phyloP scores from a whole-genome alignment of 306 rosid species.

The Vigna mungo region DNA sequence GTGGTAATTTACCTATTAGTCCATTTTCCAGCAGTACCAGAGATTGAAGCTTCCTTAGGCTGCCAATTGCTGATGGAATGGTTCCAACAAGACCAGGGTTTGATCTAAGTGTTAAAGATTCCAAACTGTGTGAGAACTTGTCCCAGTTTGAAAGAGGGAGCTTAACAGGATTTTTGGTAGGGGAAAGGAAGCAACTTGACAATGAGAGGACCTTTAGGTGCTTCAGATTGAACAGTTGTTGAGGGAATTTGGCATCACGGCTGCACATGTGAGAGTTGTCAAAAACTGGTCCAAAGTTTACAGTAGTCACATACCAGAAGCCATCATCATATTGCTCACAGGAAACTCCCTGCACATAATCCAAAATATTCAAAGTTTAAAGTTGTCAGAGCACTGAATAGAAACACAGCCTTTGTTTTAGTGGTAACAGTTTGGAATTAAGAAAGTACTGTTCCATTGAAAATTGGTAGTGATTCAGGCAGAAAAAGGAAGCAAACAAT shows the following conservation, averaged over 20 bases:
- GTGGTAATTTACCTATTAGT: constrained; percentile 51
- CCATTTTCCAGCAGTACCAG: constrained; percentile 56
- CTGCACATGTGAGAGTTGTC: constrained; percentile 56
- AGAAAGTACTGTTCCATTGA: constrained; percentile 28
- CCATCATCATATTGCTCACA: constrained; percentile 61
- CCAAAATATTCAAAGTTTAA: neutral
- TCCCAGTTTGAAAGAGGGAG: constrained; percentile 58
- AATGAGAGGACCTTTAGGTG: constrained; percentile 54
- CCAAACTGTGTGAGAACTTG: constrained; percentile 50
- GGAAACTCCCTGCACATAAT: constrained; percentile 55
- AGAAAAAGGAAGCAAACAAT: constrained; percentile 6
- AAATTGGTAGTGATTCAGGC: neutral
- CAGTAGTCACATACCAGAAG: constrained; percentile 55
- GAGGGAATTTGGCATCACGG: constrained; percentile 45
- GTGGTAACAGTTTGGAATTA: neutral
- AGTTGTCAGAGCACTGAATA: constrained; percentile 11
- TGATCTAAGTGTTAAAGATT: constrained; percentile 57
- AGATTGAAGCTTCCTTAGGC: constrained; percentile 56
- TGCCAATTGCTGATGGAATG: constrained; percentile 54
- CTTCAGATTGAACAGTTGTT: constrained; percentile 58
- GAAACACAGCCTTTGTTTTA: neutral
- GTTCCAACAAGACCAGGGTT: constrained; percentile 61
- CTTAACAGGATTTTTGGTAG: constrained; percentile 46
- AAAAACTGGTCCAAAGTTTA: constrained; percentile 56
- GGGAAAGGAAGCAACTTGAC: constrained; percentile 51